Base-by-base conservation (phyloP, 495 filamentous ascomycete species). In the Aspergillus avenaceus region DNA sequence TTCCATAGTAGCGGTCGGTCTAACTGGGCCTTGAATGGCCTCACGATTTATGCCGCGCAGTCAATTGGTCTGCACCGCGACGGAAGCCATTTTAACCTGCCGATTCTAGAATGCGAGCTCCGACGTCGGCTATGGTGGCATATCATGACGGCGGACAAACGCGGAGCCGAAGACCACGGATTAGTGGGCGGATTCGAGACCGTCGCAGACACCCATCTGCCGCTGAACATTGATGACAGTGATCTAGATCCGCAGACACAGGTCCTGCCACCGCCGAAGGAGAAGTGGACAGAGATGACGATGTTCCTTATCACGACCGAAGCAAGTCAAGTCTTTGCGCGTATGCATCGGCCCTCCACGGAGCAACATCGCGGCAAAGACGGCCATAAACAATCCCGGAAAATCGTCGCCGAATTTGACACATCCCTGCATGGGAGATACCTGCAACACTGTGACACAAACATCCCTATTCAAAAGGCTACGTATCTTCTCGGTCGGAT, bases 1-100 rank as follows among this genome's bases (percentile, higher is more conserved):
- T 34, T 34, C 14, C 29, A 34, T 34, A 34, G 29, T n/a, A 34
- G 11, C 14, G 29, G 11, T 12, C 29, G 74, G 8, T 70, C 70
- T 16, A 62, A 71, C 6, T 78, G 66, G 59, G 67, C 64, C 2
- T 42, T 82, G 9, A 66, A 63, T 0, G 76, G 74, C 3, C 61
- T 79, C 12, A 59, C 71, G 3, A 67, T 77, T 18, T 70, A 75
- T 25, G 61, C 75, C n/a, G 77, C 75, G 3, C 75, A 75, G 19
- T 70, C 66, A 14, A 75, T 78, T 45, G 74, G 75, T 11, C 62
- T 78, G 4, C 29, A 34, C 14, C 29, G 29, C 12, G 29, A 34
- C 11, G 29, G 29, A 4, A 34, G 29, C 4, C 5, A 34, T 34
- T 34, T 34, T n/a, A 34, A 34, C 29, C 5, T 34, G 29, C 29